Evolutionary conservation across 129 eudicot species (phyloP).

Genomic region (Tagetes patula): DNA sequence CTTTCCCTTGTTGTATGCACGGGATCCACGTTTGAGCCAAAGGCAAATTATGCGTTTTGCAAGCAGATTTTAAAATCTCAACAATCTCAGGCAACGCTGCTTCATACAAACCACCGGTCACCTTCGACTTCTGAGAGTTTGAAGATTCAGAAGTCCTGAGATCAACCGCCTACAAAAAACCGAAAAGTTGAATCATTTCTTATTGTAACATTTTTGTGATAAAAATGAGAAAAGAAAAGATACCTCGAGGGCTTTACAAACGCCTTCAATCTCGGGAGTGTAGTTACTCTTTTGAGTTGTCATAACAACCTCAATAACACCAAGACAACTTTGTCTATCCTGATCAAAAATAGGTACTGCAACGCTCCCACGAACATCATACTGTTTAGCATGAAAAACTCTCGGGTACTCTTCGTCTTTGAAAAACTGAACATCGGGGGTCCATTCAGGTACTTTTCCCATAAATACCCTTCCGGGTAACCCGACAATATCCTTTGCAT

Average conservation of each 20-base stretch:
- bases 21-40: conserved; percentile 94
- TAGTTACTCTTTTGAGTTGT: conserved; percentile 71
- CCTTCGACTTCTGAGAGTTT: conserved; percentile 41
- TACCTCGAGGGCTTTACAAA: conserved; percentile 92
- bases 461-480: conserved; percentile 81
- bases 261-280: conserved; percentile 68
- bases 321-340: conserved; percentile 62
- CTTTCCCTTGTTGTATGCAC: conserved; percentile 78
- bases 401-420: conserved; percentile 77
- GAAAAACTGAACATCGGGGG: conserved; percentile 86
- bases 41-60: conserved; percentile 69
- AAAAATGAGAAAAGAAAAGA: neutral
- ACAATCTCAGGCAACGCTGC: conserved; percentile 74
- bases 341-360: conserved; percentile 86
- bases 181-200: conserved; percentile 8
- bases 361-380: conserved; percentile 81
- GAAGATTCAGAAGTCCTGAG: conserved; percentile 59
- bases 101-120: conserved; percentile 47
- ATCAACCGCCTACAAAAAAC: conserved; percentile 63
- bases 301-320: conserved; percentile 85
- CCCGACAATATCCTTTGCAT: conserved; percentile 59
- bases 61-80: conserved; percentile 63
- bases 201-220: neutral
- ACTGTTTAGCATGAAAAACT: conserved; percentile 61
- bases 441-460: conserved; percentile 89